A percentile compares a stretch with the other conserved stretches of the same genome.
Evolutionary conservation across 2,329 filamentous ascomycete species (phyloP).

Genomic region (Colletotrichum eleusines): DNA sequence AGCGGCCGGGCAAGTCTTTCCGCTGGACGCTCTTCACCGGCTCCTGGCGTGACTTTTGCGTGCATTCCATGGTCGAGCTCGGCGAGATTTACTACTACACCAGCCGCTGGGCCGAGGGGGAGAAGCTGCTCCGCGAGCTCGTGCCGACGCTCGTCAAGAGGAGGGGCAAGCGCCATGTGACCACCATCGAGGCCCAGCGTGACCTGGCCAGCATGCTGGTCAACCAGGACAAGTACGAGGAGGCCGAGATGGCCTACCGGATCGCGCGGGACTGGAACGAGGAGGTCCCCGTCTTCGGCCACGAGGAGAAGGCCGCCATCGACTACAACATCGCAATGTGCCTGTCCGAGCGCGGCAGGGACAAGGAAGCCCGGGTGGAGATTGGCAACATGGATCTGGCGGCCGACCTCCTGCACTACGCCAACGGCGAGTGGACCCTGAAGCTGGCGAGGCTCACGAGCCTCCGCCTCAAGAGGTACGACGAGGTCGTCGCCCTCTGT

Average conservation of each 20-base stretch:
- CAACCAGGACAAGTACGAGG: conserved; percentile 42
- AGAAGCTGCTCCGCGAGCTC: conserved; percentile 41
- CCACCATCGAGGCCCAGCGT: conserved; percentile 43
- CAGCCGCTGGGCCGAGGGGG: conserved; percentile 41
- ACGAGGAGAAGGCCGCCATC: conserved; percentile 43
- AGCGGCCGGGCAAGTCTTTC: conserved; percentile 28
- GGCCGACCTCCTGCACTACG: conserved; percentile 42
- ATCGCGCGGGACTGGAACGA: conserved; percentile 42
- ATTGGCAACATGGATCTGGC: conserved; percentile 40
- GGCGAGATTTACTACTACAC: conserved; percentile 45
- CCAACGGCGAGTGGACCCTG: conserved; percentile 43
- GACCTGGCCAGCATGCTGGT: conserved; percentile 43
- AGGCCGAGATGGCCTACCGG: conserved; percentile 41
- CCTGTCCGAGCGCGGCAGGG: conserved; percentile 41
- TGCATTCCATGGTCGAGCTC: conserved; percentile 44
- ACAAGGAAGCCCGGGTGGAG: conserved; percentile 35
- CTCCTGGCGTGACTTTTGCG: conserved; percentile 41
- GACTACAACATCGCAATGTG: conserved; percentile 44
- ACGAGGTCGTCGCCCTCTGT: conserved; percentile 40
- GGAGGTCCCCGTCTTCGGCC: conserved; percentile 38
- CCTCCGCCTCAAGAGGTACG: conserved; percentile 36
- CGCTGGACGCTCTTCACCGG: conserved; percentile 40
- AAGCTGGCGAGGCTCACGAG: conserved; percentile 42
- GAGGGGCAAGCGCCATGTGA: conserved; percentile 38
- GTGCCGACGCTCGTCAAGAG: conserved; percentile 39